Evolutionary conservation across 1,284 basidiomycete genomes (phyloP), one percentile per base, ranked within the genome.

Genomic region (Bjerkandera adusta): DNA sequence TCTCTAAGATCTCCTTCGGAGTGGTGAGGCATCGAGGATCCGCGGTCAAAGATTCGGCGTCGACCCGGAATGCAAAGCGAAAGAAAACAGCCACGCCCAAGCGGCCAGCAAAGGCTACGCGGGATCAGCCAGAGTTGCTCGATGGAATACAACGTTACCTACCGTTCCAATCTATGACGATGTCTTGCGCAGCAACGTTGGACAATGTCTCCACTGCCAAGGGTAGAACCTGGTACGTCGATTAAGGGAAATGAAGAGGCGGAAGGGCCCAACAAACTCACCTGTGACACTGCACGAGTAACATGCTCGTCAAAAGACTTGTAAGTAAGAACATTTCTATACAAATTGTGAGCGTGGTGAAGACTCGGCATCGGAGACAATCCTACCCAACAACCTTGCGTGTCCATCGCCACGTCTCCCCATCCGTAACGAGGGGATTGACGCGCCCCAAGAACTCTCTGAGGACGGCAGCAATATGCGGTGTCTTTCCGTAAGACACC

Each of bases 101-200:
- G 18, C 57, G 52, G n/a, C 54, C 55, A 4, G 50, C 27, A n/a
- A 59, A 25, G 21, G 56, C 57, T 58, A 26, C 10, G 15, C 3
- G 29, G 15, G 10, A 33, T 30, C 34, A 27, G 21, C 3, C 20
- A 15, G n/a, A 25, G 35, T 24, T 13, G 15, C 10, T 34, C n/a
- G 21, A 20, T 15, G 5, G 27, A 22, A 12, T n/a, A n/a, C n/a
- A n/a, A n/a, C n/a, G n/a, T n/a, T 29, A 41, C 52, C 24, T 42
- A 54, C 56, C 49, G 29, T 52, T 57, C 52, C 52, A 57, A 30
- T 57, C 54, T n/a, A 57, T 25, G 12, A 43, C 27, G 5, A 47
- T 40, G 10, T 44, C 15, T 39, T 30, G 5, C 27, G 24, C 5
- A 55, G 40, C 18, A 56, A 39, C n/a, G n/a, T n/a, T n/a, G 12